These are phyloP conservation scores for Monosporascus sp. DNA, from an alignment of 2,329 filamentous ascomycete species.

Conservation along the genomic window DNA sequence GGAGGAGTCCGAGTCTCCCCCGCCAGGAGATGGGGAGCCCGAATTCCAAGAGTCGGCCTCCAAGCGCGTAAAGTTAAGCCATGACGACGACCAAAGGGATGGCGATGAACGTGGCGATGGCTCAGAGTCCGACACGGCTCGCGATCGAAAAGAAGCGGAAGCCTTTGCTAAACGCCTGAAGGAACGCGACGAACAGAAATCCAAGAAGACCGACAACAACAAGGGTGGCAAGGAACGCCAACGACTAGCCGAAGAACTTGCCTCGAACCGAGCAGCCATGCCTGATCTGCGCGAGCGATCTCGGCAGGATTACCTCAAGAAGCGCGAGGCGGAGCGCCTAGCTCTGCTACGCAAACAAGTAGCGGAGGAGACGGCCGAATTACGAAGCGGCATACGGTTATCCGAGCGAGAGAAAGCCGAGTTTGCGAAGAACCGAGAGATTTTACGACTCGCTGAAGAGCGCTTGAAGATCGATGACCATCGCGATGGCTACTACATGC, in stretches of 20 bases:
- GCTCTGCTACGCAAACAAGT: conserved; percentile 88
- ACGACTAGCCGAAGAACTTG: conserved; percentile 61
- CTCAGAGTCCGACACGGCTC: conserved; percentile 57
- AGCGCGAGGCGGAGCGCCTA: conserved; percentile 81
- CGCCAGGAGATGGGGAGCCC: conserved; percentile 44
- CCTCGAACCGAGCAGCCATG: conserved; percentile 65
- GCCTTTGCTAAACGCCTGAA: conserved; percentile 74
- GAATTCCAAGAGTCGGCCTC: conserved; percentile 66
- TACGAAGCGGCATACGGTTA: conserved; percentile 69
- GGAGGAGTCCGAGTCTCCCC: conserved; percentile 45
- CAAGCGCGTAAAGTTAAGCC: conserved; percentile 63
- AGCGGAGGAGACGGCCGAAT: conserved; percentile 77
- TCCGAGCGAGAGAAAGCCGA: conserved; percentile 78
- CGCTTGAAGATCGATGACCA: conserved; percentile 85
- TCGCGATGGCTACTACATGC: conserved; percentile 85
- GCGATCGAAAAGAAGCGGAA: conserved; percentile 70
- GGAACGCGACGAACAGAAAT: conserved; percentile 64
- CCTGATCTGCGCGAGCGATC: conserved; percentile 78
- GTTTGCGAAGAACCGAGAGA: conserved; percentile 82
- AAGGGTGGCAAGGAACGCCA: conserved; percentile 55
- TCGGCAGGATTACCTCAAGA: conserved; percentile 88
- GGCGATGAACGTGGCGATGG: conserved; percentile 31
- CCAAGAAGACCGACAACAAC: conserved; percentile 61
- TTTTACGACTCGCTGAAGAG: conserved; percentile 77
- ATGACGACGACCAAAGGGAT: conserved; percentile 37